A percentile compares a stretch with the other conserved stretches of the same genome.
Conservation (phyloP, 2,329 filamentous ascomycete genomes). For the Ophiostoma himal-ulmi region DNA sequence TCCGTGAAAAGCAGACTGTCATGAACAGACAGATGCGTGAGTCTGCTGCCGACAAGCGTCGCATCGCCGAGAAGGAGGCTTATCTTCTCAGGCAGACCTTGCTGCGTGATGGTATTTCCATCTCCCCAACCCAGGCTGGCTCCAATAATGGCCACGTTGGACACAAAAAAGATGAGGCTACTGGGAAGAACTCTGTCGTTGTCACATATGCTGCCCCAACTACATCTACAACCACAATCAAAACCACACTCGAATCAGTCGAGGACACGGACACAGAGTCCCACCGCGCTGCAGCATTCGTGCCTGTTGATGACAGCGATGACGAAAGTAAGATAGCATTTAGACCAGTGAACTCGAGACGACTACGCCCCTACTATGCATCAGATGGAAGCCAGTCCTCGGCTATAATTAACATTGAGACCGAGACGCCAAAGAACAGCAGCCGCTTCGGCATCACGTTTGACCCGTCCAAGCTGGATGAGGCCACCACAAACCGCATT, state of each 20-base stretch:
- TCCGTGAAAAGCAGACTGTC: constrained; percentile 17
- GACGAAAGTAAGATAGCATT: constrained; percentile 16
- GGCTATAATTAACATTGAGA: constrained; percentile 19
- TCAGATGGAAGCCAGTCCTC: constrained; percentile 12
- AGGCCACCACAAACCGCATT: background rate
- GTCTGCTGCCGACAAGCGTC: constrained; percentile 19
- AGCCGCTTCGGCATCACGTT: constrained; percentile 21
- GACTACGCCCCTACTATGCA: constrained; percentile 9
- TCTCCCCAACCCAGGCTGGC: background rate
- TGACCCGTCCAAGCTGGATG: constrained; percentile 17
- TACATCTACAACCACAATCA: background rate
- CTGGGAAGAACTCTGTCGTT: background rate
- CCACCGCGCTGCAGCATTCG: background rate
- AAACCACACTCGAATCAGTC: background rate
- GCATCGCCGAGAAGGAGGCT: constrained; percentile 20
- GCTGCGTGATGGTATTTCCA: background rate
- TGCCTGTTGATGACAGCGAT: background rate
- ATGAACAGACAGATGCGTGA: constrained; percentile 6
- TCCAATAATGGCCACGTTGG: background rate
- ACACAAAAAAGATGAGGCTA: background rate
- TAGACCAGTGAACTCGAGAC: background rate
- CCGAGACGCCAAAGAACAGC: constrained; percentile 15
- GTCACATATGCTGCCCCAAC: too few species aligned
- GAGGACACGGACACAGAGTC: background rate
- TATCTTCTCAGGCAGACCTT: constrained; percentile 6